phyloP scores from a whole-genome alignment of 2,329 filamentous ascomycete species.

The Blastomyces percursus region DNA sequence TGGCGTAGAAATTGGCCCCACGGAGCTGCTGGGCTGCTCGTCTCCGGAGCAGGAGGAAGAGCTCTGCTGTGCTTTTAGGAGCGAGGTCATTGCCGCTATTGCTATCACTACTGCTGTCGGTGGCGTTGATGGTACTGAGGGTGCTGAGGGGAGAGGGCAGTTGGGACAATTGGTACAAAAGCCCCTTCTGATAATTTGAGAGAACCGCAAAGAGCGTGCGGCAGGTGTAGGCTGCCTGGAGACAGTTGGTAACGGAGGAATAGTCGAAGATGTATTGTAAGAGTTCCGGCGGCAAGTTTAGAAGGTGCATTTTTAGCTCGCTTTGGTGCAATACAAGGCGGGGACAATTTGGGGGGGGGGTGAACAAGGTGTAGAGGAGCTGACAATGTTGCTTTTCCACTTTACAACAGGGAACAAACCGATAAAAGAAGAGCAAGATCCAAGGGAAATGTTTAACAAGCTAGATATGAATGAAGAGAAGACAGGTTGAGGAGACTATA shows the following conservation, averaged over 20 bases:
- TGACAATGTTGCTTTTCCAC: no score
- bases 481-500: no score
- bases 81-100: not conserved
- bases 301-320: constrained; percentile 12
- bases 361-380: not conserved
- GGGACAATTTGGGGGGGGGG: not conserved
- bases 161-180: constrained; percentile 27
- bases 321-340: not conserved
- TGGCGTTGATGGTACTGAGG: not conserved
- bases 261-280: constrained; percentile 29
- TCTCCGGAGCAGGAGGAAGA: constrained; percentile 26
- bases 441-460: no score
- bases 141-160: constrained; percentile 19
- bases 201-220: constrained; percentile 28
- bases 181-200: constrained; percentile 24
- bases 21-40: constrained; percentile 26
- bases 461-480: no score
- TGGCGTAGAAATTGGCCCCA: constrained; percentile 26
- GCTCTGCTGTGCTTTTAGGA: constrained; percentile 12
- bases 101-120: constrained; percentile 8
- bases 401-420: no score
- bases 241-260: constrained; percentile 26
- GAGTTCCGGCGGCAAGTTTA: constrained; percentile 34
- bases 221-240: constrained; percentile 30
- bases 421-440: no score